Conservation (phyloP, 371 early-diverging fungal genomes). For the Lichtheimia hyalospora region DNA sequence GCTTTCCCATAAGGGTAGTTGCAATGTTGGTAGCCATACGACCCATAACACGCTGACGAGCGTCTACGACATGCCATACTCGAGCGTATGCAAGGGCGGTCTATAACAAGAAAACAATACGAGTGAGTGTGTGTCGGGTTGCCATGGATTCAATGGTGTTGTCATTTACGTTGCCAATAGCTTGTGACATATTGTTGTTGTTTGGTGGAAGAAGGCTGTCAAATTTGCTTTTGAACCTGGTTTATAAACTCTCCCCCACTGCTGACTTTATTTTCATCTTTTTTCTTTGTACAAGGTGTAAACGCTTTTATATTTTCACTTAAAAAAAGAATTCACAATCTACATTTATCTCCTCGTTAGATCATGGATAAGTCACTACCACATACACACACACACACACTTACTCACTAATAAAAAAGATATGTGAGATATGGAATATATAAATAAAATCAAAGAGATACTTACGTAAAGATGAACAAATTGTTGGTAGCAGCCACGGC, state of each 20-base stretch:
- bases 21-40: conserved; percentile 86
- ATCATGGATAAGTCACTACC: background rate
- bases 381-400: background rate
- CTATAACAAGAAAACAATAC: conserved; percentile 35
- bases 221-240: no score
- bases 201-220: no score
- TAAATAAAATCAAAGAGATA: background rate
- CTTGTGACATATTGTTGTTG: conserved; percentile 54
- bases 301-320: no score
- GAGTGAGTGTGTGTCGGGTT: background rate
- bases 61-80: conserved; percentile 96
- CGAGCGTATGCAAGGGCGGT: conserved; percentile 91
- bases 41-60: conserved; percentile 87
- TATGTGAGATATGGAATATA: background rate
- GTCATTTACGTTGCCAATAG: conserved; percentile 63
- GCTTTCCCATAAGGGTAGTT: conserved; percentile 95
- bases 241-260: no score
- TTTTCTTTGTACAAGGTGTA: no score
- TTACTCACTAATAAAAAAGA: background rate
- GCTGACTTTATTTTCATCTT: no score
- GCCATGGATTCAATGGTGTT: background rate
- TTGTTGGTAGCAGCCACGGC: conserved; percentile 97
- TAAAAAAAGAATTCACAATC: background rate
- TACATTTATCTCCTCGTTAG: background rate
- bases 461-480: conserved; percentile 87